Percentiles rank a stretch among this genome's conserved stretches.
Conservation (phyloP, 257 asterid genomes). For the Petunia secreta region DNA sequence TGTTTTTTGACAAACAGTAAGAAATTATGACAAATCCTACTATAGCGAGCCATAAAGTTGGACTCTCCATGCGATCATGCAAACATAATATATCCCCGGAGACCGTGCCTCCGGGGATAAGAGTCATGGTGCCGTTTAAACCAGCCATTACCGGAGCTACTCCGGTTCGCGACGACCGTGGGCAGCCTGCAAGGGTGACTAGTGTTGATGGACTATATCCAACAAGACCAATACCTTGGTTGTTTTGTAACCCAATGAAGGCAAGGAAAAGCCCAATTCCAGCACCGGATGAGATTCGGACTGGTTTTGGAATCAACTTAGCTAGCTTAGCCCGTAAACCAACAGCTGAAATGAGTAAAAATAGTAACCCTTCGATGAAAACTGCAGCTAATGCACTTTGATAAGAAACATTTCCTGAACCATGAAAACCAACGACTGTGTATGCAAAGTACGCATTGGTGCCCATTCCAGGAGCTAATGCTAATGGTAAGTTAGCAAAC, state of each 20-base stretch:
- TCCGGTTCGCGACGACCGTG: slow-evolving; percentile 52
- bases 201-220: slow-evolving; percentile 84
- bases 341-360: slow-evolving; percentile 65
- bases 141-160: slow-evolving; percentile 62
- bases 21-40: slow-evolving; percentile 83
- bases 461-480: slow-evolving; percentile 95
- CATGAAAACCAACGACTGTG: slow-evolving; percentile 94
- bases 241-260: slow-evolving; percentile 81
- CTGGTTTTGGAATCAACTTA: slow-evolving; percentile 78
- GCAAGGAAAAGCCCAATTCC: slow-evolving; percentile 90
- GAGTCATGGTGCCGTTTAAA: slow-evolving; percentile 58
- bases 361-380: slow-evolving; percentile 79
- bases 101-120: slow-evolving; percentile 69
- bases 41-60: slow-evolving; percentile 83
- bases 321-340: slow-evolving; percentile 84
- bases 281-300: slow-evolving; percentile 83
- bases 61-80: slow-evolving; percentile 83
- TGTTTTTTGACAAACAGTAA: slow-evolving; percentile 66
- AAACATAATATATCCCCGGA: slow-evolving; percentile 79
- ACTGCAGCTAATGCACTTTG: slow-evolving; percentile 83
- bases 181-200: slow-evolving; percentile 87
- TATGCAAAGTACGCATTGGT: slow-evolving; percentile 90
- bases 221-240: slow-evolving; percentile 78
- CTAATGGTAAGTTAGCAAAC: slow-evolving; percentile 76
- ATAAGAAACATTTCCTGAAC: slow-evolving; percentile 76